Conservation (phyloP, 1,284 basidiomycete species). For the Trametes hirsuta region DNA sequence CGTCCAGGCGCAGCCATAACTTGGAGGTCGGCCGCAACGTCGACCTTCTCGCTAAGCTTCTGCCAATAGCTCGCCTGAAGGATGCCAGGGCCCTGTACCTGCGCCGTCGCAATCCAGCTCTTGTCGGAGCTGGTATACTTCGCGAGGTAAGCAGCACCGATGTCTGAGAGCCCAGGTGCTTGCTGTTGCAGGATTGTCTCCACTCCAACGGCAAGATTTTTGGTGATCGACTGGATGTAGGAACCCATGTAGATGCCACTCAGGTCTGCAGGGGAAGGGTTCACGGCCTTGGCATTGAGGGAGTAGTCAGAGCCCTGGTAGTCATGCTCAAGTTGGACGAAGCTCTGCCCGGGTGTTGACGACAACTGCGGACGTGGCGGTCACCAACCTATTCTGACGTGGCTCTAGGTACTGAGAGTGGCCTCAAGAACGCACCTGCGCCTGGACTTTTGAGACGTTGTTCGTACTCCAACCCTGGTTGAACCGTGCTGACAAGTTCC, state of each 20-base stretch:
- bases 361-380: conserved; percentile 52
- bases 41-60: conserved; percentile 94
- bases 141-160: conserved; percentile 84
- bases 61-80: conserved; percentile 97
- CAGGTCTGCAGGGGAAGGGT: conserved; percentile 87
- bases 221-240: conserved; percentile 95
- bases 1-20: conserved; percentile 78
- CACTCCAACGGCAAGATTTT: conserved; percentile 88
- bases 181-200: conserved; percentile 90
- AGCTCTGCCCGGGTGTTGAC: conserved; percentile 76
- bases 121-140: conserved; percentile 79
- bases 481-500: conserved; percentile 86
- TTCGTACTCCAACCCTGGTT: conserved; percentile 88
- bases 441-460: conserved; percentile 88
- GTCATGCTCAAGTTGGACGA: conserved; percentile 96
- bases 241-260: conserved; percentile 96
- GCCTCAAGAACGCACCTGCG: conserved; percentile 62
- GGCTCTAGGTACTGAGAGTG: background rate
- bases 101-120: conserved; percentile 93
- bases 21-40: conserved; percentile 95
- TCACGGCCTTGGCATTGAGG: conserved; percentile 89
- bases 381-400: conserved; percentile 19
- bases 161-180: conserved; percentile 73
- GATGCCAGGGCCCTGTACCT: conserved; percentile 86
- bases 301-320: conserved; percentile 89